Base-by-base conservation (phyloP, 495 filamentous ascomycete species). In the Talaromyces thailandensis region DNA sequence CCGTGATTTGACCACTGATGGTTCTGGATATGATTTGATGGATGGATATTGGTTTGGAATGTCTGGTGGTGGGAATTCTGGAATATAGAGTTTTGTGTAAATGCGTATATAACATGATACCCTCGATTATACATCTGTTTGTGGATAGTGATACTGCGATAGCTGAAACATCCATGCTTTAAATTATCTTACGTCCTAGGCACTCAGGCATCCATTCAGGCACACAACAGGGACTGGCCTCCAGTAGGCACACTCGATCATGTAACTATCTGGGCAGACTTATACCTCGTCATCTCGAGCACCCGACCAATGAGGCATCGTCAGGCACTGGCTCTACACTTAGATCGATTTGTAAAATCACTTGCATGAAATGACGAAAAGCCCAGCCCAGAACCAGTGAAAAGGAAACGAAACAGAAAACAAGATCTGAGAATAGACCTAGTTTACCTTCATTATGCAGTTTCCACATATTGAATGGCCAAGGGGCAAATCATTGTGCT, bases 41-140 rank as follows among this genome's bases (percentile, higher is more conserved):
- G 90, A 95, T 72, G 92, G 91, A 0, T 96, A 93, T 71, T 96
- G 93, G 77, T 96, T 96, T 76, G 92, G 92, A 21, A 76, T 76
- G 25, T 70, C 70, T 37, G 75, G 75, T 25, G 62, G 66, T 40
- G 74, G 35, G 65, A 35, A 71, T 48, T 55, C 69, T 53, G 71
- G 72, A 61, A 61, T 61, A 18, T 61, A 61, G 59, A 50, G 8
- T 23, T 31, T 23, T 66, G 69, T 67, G 61, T 59, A 35, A 71
- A 64, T 35, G 16, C 29, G 9, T 57, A 57, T 57, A 57, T 32
- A 18, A n/a, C 16, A 29, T 51, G 59, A 61, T 61, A 61, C 59
- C 59, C 59, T 28, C 35, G 43, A 48, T 48, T 48, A 48, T 48
- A 48, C 43, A 48, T 48, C 2, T 8, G 18, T 48, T 48, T 7